A percentile compares a stretch with the other conserved stretches of the same genome.
These are phyloP conservation scores for Oryza brachyantha DNA, from an alignment of 176 grass and related monocot genomes.

Conservation along the genomic window DNA sequence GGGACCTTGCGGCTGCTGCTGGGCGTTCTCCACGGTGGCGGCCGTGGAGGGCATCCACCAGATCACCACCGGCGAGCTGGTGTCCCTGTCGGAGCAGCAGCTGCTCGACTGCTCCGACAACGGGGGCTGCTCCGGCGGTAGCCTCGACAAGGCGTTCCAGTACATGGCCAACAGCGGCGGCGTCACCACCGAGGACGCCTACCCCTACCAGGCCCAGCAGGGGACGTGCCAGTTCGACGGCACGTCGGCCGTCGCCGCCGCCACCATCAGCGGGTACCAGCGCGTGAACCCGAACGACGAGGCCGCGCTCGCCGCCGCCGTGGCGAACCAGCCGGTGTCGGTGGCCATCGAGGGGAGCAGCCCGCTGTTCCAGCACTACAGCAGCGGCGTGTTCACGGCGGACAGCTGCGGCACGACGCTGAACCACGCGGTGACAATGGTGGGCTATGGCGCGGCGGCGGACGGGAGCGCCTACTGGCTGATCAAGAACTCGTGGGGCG, in stretches of 20 bases:
- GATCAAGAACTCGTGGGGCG: slow-evolving; percentile 40
- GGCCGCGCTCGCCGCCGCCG: neutral
- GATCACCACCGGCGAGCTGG: slow-evolving; percentile 1
- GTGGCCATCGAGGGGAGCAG: neutral
- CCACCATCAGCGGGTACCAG: slow-evolving; percentile 14
- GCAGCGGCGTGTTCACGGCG: neutral
- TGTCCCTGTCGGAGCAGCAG: slow-evolving; percentile 14
- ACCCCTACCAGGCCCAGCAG: neutral
- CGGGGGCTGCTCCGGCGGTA: neutral
- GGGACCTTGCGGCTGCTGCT: slow-evolving; percentile 13
- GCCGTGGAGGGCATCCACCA: slow-evolving; percentile 19
- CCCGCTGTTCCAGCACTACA: slow-evolving; percentile 7
- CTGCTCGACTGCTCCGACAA: slow-evolving; percentile 7
- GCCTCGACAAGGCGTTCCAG: neutral
- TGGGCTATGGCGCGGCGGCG: neutral
- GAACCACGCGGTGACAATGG: neutral
- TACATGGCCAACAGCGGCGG: slow-evolving; percentile 14
- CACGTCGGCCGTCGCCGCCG: neutral
- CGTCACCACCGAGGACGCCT: neutral
- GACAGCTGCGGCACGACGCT: neutral
- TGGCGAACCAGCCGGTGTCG: neutral
- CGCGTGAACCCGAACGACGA: neutral
- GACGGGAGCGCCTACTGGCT: slow-evolving; percentile 9
- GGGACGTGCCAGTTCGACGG: slow-evolving; percentile 3
- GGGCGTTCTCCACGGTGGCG: slow-evolving; percentile 22